phyloP scores from a whole-genome alignment of 208 protist genomes.

The Crithidia acanthocephali region DNA sequence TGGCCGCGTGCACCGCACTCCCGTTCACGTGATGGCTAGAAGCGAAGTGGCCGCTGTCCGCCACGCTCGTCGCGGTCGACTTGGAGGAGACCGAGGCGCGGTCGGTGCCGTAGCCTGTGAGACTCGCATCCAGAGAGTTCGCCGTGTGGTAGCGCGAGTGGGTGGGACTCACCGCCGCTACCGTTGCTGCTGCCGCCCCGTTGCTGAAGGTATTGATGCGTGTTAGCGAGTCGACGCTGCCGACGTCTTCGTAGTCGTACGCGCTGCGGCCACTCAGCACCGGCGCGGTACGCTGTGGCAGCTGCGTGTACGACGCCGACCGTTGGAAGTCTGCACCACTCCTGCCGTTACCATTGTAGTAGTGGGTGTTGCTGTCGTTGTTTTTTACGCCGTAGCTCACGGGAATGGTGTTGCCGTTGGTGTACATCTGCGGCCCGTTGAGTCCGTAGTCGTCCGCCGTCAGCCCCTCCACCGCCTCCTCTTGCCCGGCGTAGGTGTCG shows the following conservation, averaged over 20 bases:
- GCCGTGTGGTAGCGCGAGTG: constrained; percentile 7
- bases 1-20: neutral
- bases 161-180: neutral
- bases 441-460: constrained; percentile 5
- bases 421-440: neutral
- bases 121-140: constrained; percentile 7
- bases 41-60: neutral
- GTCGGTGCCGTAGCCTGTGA: constrained; percentile 11
- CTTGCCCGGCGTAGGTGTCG: neutral
- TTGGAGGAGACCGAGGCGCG: constrained; percentile 10
- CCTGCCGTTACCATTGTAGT: neutral
- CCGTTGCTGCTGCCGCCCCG: neutral
- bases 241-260: constrained; percentile 13
- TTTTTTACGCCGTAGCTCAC: neutral
- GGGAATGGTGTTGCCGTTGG: neutral
- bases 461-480: neutral
- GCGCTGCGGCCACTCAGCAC: neutral
- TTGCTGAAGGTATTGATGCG: neutral
- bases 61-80: neutral
- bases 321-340: neutral
- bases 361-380: neutral
- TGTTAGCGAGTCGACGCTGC: neutral
- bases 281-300: neutral
- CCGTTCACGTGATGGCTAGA: neutral
- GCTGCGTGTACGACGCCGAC: neutral